These are phyloP conservation scores for Ophiostoma australiae DNA, from an alignment of 2,329 filamentous ascomycete genomes.

Conservation along the genomic window DNA sequence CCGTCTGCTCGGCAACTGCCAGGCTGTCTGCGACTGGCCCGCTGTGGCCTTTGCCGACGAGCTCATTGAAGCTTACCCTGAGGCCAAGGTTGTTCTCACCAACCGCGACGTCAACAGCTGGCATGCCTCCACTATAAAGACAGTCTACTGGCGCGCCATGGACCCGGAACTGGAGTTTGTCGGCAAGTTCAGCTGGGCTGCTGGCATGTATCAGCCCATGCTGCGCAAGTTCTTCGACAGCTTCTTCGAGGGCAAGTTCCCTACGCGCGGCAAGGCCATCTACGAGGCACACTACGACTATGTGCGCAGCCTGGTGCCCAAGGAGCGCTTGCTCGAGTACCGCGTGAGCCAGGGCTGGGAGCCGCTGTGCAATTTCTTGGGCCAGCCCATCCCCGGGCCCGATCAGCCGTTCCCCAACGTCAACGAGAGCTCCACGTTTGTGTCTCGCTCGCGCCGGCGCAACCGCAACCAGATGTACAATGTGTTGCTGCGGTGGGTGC, in stretches of 20 bases:
- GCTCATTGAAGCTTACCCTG: constrained; percentile 44
- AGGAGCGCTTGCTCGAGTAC: constrained; percentile 37
- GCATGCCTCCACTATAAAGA: constrained; percentile 33
- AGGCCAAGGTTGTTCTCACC: constrained; percentile 46
- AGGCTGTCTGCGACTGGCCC: constrained; percentile 27
- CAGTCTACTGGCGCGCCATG: constrained; percentile 23
- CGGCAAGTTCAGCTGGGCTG: constrained; percentile 19
- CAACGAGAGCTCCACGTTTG: constrained; percentile 31
- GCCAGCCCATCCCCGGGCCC: constrained; percentile 33
- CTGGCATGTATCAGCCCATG: constrained; percentile 25
- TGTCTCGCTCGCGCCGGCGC: constrained; percentile 27
- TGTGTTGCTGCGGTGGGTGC: constrained; percentile 27
- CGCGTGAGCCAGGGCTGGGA: constrained; percentile 39
- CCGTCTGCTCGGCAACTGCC: constrained; percentile 23
- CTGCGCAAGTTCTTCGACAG: constrained; percentile 25
- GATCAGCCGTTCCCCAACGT: constrained; percentile 35
- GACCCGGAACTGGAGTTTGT: constrained; percentile 21
- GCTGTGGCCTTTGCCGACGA: constrained; percentile 38
- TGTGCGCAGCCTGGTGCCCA: constrained; percentile 35
- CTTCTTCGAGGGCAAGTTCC: constrained; percentile 23
- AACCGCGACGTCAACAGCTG: constrained; percentile 40
- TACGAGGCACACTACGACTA: constrained; percentile 22
- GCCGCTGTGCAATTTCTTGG: constrained; percentile 40
- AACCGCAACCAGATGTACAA: constrained; percentile 31
- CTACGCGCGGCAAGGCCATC: constrained; percentile 20